Base-by-base conservation (phyloP, 2,329 filamentous ascomycete species). In the Cladosporium sp. region DNA sequence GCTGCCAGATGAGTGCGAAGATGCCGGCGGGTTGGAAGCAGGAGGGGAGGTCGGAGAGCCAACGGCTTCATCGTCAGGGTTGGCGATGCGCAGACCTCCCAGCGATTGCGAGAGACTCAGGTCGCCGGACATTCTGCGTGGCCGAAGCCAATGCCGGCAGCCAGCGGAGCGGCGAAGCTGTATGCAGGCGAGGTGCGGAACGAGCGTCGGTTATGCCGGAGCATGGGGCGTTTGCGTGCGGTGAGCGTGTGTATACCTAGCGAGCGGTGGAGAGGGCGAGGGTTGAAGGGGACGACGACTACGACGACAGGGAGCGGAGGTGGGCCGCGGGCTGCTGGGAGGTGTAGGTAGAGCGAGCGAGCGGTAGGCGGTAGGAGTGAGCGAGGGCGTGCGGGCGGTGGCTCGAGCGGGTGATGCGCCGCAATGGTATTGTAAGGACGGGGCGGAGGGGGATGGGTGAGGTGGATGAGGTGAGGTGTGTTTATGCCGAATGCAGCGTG, bases 61-160 rank as follows among this genome's bases (percentile, higher is more conserved):
- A 41, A 55, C 33, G 36, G 59, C 74, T 54, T 80, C 78, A 72
- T 93, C 83, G 73, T 96, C 91, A 49, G 92, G 92, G 70, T 97
- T 98, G 62, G 93, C 92, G 69, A 98, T 97, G 69, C 92, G 88
- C 70, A 98, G 77, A 63, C 92, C 92, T 65, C 93, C 93, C 64
- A 97, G 79, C 65, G 89, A 88, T 74, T 91, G 87, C 66, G 90
- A 93, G 59, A 97, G 82, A 72, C 88, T 95, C 68, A 95, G 75
- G 75, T 95, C 90, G 71, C 88, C 88, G 27, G 45, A 48, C 45
- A 48, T 48, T 27, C 18, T 48, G 45, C 25, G 36, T 48, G 45
- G 45, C 36, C 45, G 45, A 48, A 48, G 45, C 45, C 45, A 40
- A 40, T 48, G 45, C 36, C 45, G 45, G 45, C 19, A 27, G 36